Evolutionary conservation across 192 early-diverging fungal species (phyloP).

Genomic region (Glomus cerebriforme): DNA sequence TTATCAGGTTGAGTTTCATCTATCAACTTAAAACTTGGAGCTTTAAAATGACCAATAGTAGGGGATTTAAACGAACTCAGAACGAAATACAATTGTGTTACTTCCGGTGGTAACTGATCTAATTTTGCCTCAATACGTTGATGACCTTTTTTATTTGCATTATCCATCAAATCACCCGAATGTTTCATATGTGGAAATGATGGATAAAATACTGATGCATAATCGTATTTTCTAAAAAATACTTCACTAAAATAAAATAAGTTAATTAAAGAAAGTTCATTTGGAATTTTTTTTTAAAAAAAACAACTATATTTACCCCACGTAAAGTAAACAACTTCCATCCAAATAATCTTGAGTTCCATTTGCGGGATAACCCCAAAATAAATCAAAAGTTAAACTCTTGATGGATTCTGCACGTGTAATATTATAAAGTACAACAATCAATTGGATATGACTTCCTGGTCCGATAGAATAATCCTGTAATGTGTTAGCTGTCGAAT

Average conservation of each 20-base stretch:
- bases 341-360: conserved; percentile 31
- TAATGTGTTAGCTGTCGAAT: not conserved
- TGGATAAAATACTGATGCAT: conserved; percentile 29
- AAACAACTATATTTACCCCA: not conserved
- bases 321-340: conserved; percentile 33
- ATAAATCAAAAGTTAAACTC: conserved; percentile 28
- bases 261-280: not conserved
- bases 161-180: conserved; percentile 34
- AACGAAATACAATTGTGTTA: conserved; percentile 32
- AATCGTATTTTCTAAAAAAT: conserved; percentile 30
- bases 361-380: conserved; percentile 27
- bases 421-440: conserved; percentile 34
- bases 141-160: conserved; percentile 22
- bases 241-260: not conserved
- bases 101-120: conserved; percentile 28
- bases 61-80: conserved; percentile 28
- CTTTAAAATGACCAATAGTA: conserved; percentile 28
- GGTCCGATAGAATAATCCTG: conserved; percentile 17
- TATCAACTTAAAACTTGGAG: conserved; percentile 27
- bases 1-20: conserved; percentile 30
- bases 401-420: conserved; percentile 19
- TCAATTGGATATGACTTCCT: conserved; percentile 30
- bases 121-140: conserved; percentile 29
- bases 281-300: not conserved
- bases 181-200: conserved; percentile 31